Evolutionary conservation across 768 basidiomycete genomes (phyloP), one percentile per base, ranked within the genome.

Genomic region (Boletus bicolor): DNA sequence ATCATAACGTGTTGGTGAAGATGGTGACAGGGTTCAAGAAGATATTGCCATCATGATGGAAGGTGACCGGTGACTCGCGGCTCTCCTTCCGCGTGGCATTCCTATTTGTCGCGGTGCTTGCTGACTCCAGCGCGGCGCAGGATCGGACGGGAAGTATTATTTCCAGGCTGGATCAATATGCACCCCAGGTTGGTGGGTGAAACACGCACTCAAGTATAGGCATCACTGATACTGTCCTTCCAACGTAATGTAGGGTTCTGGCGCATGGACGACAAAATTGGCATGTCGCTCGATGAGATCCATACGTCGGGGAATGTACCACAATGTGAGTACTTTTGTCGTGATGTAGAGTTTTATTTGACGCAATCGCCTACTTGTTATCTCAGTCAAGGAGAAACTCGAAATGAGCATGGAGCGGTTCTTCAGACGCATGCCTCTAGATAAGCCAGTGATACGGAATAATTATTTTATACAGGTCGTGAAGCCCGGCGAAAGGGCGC

Each of bases 191-290:
- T 46, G 58, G 77, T 66, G 57, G 44, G 37, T 24, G 38, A 32
- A 15, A 38, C 28, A 45, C 26, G 26, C 42, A 28, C 30, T 44
- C 26, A 7, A 6, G 11, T 39, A 24, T 24, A 28, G 30, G 37
- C 12, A 32, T 48, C 7, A 36, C 49, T 57, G 44, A 56, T 47
- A 9, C 15, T 4, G 49, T 42, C 4, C 9, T 47, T 49, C 21
- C 37, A 5, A 57, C 56, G 53, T 57, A 42, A 57, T 35, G 41
- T 63, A 87, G 89, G 89, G 24, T 85, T 82, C 58, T 91, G 89
- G 90, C 78, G 88, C 17, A 77, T 91, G 72, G 67, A 79, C 59
- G 88, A 91, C 71, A 91, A 91, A 73, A 81, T 88, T 51, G 91
- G 89, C 7, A 74, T 84, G 62, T 76, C 83, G 21, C 73, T 91